phyloP scores from a whole-genome alignment of 345 rosid genomes.

The Citrus sp. region DNA sequence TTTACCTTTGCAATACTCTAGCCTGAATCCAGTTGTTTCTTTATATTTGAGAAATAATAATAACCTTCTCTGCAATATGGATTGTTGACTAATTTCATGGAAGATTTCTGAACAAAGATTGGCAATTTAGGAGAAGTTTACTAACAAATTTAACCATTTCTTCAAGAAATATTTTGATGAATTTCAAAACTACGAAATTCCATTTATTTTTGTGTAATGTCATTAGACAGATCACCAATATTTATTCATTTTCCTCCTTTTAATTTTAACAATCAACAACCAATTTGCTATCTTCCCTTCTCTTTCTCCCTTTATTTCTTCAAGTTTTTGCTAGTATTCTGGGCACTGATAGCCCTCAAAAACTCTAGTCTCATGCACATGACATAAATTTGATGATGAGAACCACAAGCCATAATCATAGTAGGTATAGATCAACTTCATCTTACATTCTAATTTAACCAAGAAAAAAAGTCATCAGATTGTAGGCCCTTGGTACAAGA shows the following conservation, averaged over 20 bases:
- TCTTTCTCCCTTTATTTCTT: neutral
- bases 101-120: neutral
- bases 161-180: neutral
- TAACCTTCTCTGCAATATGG: neutral
- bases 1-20: neutral
- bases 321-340: neutral
- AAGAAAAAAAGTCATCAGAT: neutral
- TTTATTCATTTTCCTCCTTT: neutral
- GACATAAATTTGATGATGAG: neutral
- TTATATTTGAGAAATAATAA: neutral
- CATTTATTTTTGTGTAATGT: neutral
- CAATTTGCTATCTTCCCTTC: neutral
- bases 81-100: neutral
- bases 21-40: neutral
- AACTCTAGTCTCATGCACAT: neutral
- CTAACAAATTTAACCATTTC: neutral
- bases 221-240: neutral
- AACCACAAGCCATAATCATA: neutral
- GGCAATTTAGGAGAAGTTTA: neutral
- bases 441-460: neutral
- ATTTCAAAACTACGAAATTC: neutral
- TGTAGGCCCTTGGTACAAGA: neutral
- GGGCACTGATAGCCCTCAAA: neutral
- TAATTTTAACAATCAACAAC: neutral
- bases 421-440: neutral